Evolutionary conservation across 306 rosid species (phyloP), one percentile per base, ranked within the genome.

Genomic region (Trichosanthes truncata): DNA sequence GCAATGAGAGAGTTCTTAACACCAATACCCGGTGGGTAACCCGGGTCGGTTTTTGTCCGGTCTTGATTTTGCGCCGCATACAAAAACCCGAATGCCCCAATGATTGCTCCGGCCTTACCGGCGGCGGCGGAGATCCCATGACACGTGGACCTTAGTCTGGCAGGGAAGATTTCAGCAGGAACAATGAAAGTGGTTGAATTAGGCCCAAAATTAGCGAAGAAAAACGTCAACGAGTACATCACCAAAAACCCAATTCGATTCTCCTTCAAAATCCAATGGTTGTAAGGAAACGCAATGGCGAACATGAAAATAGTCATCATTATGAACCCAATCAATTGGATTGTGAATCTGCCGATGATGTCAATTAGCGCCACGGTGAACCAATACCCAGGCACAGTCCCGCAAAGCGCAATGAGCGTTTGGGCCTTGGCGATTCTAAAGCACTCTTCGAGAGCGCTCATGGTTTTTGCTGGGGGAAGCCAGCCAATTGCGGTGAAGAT

Each of bases 291-390:
- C 0, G 96, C 98, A 0, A 94, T 76, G 2, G 96, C 94, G 72
- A 94, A 92, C 98, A 94, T 94, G 90, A 94, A 94, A 10, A 91
- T 90, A 0, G 98, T 94, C 98, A 94, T 94, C 92, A 92, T 91
- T 82, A 92, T 89, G 85, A 94, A 94, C 0, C 98, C 98, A 90
- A 92, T 86, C 78, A 91, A 18, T 79, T 94, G 98, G 80, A 92
- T 94, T 0, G 90, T 85, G 46, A 94, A 94, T 0, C 98, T 87
- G 1, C 98, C 98, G 53, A 94, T 66, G 59, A 35, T 2, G 76
- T 94, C 98, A 11, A 94, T 94, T 0, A 91, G 55, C 3, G 66
- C 56, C 73, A 94, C 97, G 0, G 98, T 89, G 60, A 92, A 92
- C 98, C 97, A 94, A 62, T 94, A 94, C 2, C 98, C 98, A 0